Conservation (phyloP, 1,284 basidiomycete genomes). For the Apiotrichum sp. region DNA sequence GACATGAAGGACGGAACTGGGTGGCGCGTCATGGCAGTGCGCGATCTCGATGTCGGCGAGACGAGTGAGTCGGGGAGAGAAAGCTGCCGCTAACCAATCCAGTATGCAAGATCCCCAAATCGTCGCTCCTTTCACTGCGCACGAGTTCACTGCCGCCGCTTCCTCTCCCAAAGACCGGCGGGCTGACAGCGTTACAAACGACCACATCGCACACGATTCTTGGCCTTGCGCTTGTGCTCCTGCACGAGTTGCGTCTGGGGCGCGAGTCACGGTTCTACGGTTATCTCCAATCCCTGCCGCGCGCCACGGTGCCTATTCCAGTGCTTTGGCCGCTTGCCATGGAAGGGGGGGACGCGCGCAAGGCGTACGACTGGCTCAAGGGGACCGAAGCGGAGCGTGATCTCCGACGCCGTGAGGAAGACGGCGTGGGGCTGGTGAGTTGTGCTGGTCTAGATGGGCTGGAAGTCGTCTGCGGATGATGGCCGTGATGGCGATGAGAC, state of each 20-base stretch:
- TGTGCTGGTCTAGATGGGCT: conserved; percentile 7
- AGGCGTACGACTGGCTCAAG: conserved; percentile 28
- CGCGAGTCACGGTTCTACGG: conserved; percentile 35
- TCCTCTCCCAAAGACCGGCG: neutral
- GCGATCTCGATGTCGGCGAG: conserved; percentile 16
- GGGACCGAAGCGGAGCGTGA: conserved; percentile 43
- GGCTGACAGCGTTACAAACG: neutral
- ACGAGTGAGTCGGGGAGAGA: conserved; percentile 13
- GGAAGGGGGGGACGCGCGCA: conserved; percentile 27
- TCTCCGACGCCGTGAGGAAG: conserved; percentile 23
- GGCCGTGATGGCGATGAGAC: conserved; percentile 1
- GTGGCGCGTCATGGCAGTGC: conserved; percentile 15
- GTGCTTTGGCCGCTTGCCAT: conserved; percentile 39
- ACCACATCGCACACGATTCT: conserved; percentile 27
- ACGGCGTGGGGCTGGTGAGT: conserved; percentile 36
- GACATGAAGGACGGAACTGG: conserved; percentile 23
- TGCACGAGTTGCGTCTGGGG: conserved; percentile 44
- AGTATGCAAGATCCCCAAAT: conserved; percentile 46
- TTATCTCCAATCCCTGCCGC: conserved; percentile 46
- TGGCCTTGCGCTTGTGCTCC: conserved; percentile 41
- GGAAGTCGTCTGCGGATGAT: conserved; percentile 33
- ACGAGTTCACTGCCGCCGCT: conserved; percentile 22
- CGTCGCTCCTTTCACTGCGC: conserved; percentile 37
- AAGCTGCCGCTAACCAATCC: neutral
- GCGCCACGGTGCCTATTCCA: conserved; percentile 31